Evolutionary conservation across 2,329 filamentous ascomycete genomes (phyloP).

Genomic region (Alternaria sp.): DNA sequence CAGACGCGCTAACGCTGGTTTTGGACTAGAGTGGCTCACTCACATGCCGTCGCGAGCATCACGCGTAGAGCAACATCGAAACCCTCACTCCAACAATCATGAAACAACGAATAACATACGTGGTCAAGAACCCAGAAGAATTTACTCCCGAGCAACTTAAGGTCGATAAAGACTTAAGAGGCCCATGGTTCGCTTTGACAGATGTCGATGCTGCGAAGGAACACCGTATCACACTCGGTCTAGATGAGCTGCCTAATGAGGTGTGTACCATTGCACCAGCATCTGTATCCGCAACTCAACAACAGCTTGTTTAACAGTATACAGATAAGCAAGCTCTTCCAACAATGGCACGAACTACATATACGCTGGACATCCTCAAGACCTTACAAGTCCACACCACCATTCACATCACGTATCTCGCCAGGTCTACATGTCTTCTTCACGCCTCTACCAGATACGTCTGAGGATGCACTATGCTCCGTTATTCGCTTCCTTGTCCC

Average conservation of each 20-base stretch:
- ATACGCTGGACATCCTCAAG: slow-evolving; percentile 77
- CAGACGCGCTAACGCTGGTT: no score
- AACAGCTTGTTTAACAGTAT: no score
- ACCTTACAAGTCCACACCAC: slow-evolving; percentile 68
- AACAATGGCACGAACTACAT: slow-evolving; percentile 75
- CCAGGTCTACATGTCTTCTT: slow-evolving; percentile 86
- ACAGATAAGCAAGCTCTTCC: slow-evolving; percentile 57
- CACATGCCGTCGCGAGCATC: slow-evolving; percentile 11
- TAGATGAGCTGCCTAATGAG: slow-evolving; percentile 77
- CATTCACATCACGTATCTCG: slow-evolving; percentile 77
- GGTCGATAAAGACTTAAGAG: no score
- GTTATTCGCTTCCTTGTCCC: no score
- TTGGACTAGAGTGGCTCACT: neutral
- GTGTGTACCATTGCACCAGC: slow-evolving; percentile 46
- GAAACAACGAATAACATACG: slow-evolving; percentile 80
- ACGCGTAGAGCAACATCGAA: slow-evolving; percentile 1
- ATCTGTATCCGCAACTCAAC: no score
- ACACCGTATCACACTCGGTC: slow-evolving; percentile 76
- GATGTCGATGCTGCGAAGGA: slow-evolving; percentile 49
- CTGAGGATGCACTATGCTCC: slow-evolving; percentile 58
- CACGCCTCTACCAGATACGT: slow-evolving; percentile 62
- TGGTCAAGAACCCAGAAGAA: slow-evolving; percentile 71
- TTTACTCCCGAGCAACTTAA: slow-evolving; percentile 67
- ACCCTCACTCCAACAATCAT: slow-evolving; percentile 49
- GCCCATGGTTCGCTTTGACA: no score